phyloP scores from a whole-genome alignment of 2,329 filamentous ascomycete species.

The Neonectria neomacrospora region DNA sequence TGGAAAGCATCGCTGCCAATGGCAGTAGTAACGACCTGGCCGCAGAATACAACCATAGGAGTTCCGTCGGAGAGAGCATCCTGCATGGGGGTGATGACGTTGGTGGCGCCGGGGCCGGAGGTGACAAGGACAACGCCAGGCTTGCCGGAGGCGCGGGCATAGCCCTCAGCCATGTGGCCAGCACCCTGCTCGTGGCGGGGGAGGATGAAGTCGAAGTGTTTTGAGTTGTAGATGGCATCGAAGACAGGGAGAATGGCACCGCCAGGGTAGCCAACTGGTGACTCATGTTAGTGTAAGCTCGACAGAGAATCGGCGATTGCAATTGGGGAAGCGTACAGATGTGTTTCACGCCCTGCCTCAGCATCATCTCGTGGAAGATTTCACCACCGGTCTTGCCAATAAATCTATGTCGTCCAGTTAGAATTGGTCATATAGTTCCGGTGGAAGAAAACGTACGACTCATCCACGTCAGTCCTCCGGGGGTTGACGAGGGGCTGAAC shows the following conservation, averaged over 20 bases:
- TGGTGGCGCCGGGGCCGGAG: conserved; percentile 95
- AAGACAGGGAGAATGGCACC: conserved; percentile 98
- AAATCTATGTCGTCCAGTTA: conserved; percentile 65
- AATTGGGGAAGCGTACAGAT: conserved; percentile 74
- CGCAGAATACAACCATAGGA: conserved; percentile 94
- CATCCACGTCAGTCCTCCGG: conserved; percentile 74
- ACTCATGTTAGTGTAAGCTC: conserved; percentile 39
- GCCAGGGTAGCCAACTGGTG: conserved; percentile 84
- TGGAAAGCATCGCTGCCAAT: conserved; percentile 98
- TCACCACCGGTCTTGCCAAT: conserved; percentile 95
- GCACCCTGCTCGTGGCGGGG: conserved; percentile 97
- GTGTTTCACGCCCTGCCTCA: conserved; percentile 90
- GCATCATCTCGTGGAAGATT: conserved; percentile 99
- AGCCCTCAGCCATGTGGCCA: conserved; percentile 98
- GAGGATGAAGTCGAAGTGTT: conserved; percentile 95
- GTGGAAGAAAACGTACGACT: conserved; percentile 71
- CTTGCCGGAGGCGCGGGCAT: conserved; percentile 91
- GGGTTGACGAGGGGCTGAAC: conserved; percentile 75
- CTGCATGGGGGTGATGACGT: conserved; percentile 95
- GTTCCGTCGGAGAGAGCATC: conserved; percentile 96
- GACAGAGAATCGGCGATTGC: conserved; percentile 7
- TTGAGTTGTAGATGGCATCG: conserved; percentile 98
- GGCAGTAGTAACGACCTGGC: conserved; percentile 88
- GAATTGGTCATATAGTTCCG: conserved; percentile 9
- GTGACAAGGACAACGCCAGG: conserved; percentile 97